A percentile compares a stretch with the other conserved stretches of the same genome.
Evolutionary conservation across 169 alveolate genomes (phyloP).

Genomic region (Plasmodium blacklocki): DNA sequence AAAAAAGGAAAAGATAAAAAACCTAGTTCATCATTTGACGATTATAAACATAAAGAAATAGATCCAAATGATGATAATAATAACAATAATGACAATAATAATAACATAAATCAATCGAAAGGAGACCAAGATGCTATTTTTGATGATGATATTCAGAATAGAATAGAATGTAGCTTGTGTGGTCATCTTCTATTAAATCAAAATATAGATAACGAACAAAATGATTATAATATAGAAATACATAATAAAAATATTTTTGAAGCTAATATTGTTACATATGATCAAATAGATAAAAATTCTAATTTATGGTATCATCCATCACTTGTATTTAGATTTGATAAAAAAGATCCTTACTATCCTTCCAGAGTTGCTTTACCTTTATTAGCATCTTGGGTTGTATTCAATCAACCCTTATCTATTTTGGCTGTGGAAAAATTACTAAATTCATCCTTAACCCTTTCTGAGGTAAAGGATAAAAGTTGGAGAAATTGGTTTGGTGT

Average conservation of each 20-base stretch:
- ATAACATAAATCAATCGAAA: conserved; percentile 8
- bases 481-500: conserved; percentile 78
- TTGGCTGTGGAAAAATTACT: conserved; percentile 86
- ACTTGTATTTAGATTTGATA: conserved; percentile 90
- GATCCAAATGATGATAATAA: conserved; percentile 35
- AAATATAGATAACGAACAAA: conserved; percentile 70
- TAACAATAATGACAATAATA: conserved; percentile 6
- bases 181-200: conserved; percentile 86
- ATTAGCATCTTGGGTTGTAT: conserved; percentile 91
- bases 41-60: conserved; percentile 5
- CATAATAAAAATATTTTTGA: conserved; percentile 78
- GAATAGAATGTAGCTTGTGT: conserved; percentile 83
- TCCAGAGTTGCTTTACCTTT: conserved; percentile 92
- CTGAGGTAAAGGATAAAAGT: conserved; percentile 62
- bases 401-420: conserved; percentile 90
- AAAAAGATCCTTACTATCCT: conserved; percentile 92
- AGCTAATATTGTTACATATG: conserved; percentile 86
- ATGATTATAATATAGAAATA: conserved; percentile 65
- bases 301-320: conserved; percentile 92
- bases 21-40: neutral
- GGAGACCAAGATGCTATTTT: conserved; percentile 24
- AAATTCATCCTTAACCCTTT: conserved; percentile 58
- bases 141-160: conserved; percentile 69
- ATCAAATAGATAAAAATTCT: conserved; percentile 89
- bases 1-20: neutral